These are phyloP conservation scores for Leccinum subrobustum DNA, from an alignment of 1,284 basidiomycete species.

Conservation along the genomic window DNA sequence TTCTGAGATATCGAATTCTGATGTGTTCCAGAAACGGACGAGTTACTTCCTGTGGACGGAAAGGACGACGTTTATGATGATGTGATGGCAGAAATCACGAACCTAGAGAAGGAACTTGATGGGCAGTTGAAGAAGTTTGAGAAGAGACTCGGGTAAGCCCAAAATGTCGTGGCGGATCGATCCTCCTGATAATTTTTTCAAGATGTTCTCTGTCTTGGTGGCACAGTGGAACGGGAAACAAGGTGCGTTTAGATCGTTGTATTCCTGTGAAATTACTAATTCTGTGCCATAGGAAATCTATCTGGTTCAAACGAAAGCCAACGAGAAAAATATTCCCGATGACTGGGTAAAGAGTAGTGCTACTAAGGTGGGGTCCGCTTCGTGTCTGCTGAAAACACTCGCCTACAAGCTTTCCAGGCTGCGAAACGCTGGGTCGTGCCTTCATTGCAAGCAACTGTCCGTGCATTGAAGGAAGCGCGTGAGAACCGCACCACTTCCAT, in stretches of 20 bases:
- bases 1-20: constrained; percentile 12
- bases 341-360: constrained; percentile 83
- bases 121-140: constrained; percentile 59
- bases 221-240: constrained; percentile 83
- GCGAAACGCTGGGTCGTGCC: constrained; percentile 77
- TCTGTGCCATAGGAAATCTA: constrained; percentile 73
- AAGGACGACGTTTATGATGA: constrained; percentile 83
- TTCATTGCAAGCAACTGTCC: constrained; percentile 67
- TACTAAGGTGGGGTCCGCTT: constrained; percentile 61
- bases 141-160: constrained; percentile 54
- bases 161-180: constrained; percentile 10
- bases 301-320: constrained; percentile 70
- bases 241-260: constrained; percentile 42
- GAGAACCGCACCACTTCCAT: constrained; percentile 81
- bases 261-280: constrained; percentile 1
- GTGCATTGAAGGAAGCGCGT: constrained; percentile 86
- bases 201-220: constrained; percentile 69
- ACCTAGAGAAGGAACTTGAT: constrained; percentile 72
- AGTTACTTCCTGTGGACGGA: constrained; percentile 75
- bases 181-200: constrained; percentile 7
- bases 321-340: constrained; percentile 66
- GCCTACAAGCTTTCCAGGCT: constrained; percentile 44
- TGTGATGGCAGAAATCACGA: constrained; percentile 66
- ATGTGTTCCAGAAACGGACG: constrained; percentile 50
- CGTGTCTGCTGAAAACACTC: background rate